These are phyloP conservation scores for Diutina neorugosa DNA, from an alignment of 1,139 yeast species.

Conservation along the genomic window DNA sequence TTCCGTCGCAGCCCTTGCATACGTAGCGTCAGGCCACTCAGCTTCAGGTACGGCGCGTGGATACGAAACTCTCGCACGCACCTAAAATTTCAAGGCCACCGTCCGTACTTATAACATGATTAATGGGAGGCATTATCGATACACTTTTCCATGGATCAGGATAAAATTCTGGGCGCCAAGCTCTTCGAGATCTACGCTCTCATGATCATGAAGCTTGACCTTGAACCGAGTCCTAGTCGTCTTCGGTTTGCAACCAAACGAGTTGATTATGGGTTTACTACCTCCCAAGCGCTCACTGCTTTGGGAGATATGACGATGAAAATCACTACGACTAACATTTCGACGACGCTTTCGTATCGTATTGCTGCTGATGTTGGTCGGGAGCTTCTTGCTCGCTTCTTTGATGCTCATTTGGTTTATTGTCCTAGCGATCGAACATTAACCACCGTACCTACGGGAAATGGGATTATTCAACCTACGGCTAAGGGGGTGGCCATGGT, in stretches of 20 bases:
- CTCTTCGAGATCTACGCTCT: conserved; percentile 8
- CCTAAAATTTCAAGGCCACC: too few species aligned
- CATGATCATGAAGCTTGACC: conserved; percentile 7
- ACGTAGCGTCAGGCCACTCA: too few species aligned
- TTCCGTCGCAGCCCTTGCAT: too few species aligned
- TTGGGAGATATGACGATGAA: conserved; percentile 40
- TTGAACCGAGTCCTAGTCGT: background rate
- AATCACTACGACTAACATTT: conserved; percentile 36
- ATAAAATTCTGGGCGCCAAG: conserved; percentile 3
- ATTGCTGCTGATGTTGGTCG: conserved; percentile 42
- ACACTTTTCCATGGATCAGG: background rate
- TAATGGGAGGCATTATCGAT: too few species aligned
- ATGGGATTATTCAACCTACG: conserved; percentile 61
- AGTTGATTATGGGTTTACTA: conserved; percentile 40
- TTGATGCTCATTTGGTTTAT: conserved; percentile 59
- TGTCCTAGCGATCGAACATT: conserved; percentile 67
- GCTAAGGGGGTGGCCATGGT: conserved; percentile 80
- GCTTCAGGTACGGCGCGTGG: too few species aligned
- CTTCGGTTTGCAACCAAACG: background rate
- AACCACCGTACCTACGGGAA: conserved; percentile 11
- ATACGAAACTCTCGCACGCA: too few species aligned
- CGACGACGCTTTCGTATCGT: conserved; percentile 48
- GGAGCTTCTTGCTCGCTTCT: conserved; percentile 41
- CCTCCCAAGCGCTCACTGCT: conserved; percentile 36
- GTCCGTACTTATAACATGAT: too few species aligned